Conservation (phyloP, 176 grass and related monocot species). For the Triticum monococcum region DNA sequence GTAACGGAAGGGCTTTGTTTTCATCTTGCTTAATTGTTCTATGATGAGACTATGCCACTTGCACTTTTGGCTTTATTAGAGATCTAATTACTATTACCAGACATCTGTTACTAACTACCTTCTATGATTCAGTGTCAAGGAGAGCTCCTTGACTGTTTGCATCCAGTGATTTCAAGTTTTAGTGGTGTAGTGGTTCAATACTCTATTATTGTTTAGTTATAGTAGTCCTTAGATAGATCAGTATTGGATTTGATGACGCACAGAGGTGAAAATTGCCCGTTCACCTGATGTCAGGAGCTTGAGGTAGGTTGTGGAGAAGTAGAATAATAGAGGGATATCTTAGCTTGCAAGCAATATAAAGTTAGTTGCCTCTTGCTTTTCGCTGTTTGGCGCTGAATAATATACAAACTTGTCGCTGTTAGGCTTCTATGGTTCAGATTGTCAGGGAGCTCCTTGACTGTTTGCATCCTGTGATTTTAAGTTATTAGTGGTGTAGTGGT, state of each 20-base stretch:
- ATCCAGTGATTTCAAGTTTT: not conserved
- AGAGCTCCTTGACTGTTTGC: not conserved
- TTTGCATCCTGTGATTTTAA: not conserved
- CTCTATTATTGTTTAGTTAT: not conserved
- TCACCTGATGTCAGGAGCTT: not conserved
- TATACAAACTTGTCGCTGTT: not conserved
- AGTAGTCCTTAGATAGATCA: not conserved
- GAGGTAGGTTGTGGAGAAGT: constrained; percentile 13
- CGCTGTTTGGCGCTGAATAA: not conserved
- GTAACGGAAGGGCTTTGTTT: not conserved
- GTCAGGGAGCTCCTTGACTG: not conserved
- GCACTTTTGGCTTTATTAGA: not conserved
- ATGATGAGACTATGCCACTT: not conserved
- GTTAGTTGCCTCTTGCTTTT: not conserved
- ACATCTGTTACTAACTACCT: not conserved
- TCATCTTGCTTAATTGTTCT: not conserved
- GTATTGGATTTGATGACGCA: not conserved
- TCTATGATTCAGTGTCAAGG: not conserved
- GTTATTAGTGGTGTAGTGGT: not conserved
- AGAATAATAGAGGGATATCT: not conserved
- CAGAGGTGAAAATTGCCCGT: not conserved
- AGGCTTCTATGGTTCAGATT: not conserved
- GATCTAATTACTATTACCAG: not conserved
- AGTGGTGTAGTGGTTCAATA: not conserved
- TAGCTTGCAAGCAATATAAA: constrained; percentile 23